These are phyloP conservation scores for Pseudocercospora eumusae DNA, from an alignment of 2,329 filamentous ascomycete genomes.

Conservation along the genomic window DNA sequence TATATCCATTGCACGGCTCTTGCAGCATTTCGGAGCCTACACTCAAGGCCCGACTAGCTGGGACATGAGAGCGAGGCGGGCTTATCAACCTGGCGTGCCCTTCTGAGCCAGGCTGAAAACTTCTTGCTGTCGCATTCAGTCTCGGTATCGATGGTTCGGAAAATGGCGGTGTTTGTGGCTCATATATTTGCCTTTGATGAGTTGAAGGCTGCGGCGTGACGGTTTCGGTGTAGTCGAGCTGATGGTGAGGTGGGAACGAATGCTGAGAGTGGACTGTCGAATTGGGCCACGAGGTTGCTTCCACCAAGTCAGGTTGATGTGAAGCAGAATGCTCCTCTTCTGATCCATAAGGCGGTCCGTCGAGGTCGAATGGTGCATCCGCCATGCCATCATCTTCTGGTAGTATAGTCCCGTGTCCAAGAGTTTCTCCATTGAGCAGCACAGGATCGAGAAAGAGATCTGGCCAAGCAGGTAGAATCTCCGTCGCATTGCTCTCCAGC, in stretches of 20 bases:
- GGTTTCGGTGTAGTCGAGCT: neutral
- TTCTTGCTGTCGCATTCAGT: neutral
- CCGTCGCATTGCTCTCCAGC: neutral
- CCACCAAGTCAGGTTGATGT: no score
- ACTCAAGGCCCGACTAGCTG: neutral
- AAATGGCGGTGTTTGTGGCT: neutral
- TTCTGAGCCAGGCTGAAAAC: neutral
- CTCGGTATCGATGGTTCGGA: neutral
- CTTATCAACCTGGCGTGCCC: neutral
- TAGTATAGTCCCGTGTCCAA: neutral
- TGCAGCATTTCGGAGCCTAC: neutral
- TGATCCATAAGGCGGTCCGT: neutral
- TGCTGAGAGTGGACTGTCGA: no score
- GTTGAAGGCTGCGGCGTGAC: neutral
- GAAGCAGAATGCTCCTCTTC: no score
- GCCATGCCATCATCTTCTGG: neutral
- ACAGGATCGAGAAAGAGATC: neutral
- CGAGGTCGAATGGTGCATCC: conserved; percentile 5
- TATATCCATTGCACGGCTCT: neutral
- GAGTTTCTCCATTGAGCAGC: neutral
- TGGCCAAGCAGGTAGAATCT: neutral
- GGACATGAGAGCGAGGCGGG: neutral
- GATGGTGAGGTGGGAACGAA: neutral
- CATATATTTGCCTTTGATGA: neutral
- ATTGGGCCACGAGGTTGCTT: no score